Evolutionary conservation across 108 stramenopile species (phyloP).

Genomic region (Cyclotella choctawhatcheeana): DNA sequence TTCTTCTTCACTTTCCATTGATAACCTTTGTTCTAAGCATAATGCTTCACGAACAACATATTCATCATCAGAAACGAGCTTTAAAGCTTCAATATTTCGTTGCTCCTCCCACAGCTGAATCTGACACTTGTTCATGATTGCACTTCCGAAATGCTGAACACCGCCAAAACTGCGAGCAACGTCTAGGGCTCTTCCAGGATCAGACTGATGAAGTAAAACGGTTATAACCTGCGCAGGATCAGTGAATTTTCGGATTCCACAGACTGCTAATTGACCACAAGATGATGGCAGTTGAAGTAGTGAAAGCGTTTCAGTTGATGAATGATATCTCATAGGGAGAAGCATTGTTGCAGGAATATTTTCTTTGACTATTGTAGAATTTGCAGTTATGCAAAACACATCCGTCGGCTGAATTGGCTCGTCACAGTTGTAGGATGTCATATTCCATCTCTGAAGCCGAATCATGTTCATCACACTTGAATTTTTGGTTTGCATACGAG

Average conservation of each 20-base stretch:
- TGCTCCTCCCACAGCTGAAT: slow-evolving; percentile 48
- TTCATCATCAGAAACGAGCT: slow-evolving; percentile 38
- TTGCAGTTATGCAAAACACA: slow-evolving; percentile 24
- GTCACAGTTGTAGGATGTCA: background rate
- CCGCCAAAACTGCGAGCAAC: slow-evolving; percentile 45
- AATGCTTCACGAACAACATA: slow-evolving; percentile 44
- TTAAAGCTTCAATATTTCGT: slow-evolving; percentile 32
- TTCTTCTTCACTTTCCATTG: background rate
- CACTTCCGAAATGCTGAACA: slow-evolving; percentile 23
- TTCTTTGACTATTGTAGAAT: background rate
- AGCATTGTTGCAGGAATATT: slow-evolving; percentile 14
- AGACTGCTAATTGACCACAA: slow-evolving; percentile 14
- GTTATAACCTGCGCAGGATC: slow-evolving; percentile 46
- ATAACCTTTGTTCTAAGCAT: slow-evolving; percentile 9
- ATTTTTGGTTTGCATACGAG: background rate
- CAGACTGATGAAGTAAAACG: slow-evolving; percentile 33
- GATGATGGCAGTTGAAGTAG: slow-evolving; percentile 26
- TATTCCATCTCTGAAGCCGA: slow-evolving; percentile 25
- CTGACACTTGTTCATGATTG: slow-evolving; percentile 49
- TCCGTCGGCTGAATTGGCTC: slow-evolving; percentile 1
- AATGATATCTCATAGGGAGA: background rate
- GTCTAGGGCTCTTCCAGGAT: slow-evolving; percentile 38
- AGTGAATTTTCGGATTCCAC: slow-evolving; percentile 29
- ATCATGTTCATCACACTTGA: background rate
- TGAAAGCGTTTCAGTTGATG: slow-evolving; percentile 16